Base-by-base conservation (phyloP, 208 protist species). In the Trypanosoma lewisi region DNA sequence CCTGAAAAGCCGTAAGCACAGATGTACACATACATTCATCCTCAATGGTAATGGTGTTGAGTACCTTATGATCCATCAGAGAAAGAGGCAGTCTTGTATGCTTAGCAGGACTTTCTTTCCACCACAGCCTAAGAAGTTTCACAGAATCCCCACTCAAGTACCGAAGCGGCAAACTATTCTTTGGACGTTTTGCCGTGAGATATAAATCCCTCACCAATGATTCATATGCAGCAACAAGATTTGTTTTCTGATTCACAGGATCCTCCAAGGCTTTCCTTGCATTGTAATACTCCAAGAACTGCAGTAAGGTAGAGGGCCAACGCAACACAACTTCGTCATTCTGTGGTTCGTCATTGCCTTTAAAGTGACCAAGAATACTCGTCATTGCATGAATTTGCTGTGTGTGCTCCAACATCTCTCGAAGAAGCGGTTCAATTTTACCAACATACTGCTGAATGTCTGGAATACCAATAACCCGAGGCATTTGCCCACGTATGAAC, bases 201-300 rank as follows among this genome's bases (percentile, higher is more conserved):
- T 85, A 94, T 7, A 93, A 58, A 21, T 77, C 75, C 9, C 71
- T 50, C 54, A 93, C 63, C 50, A 93, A 75, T 21, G 54, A 65
- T 28, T 74, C 67, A 69, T 93, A 94, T 30, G 85, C 85, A 23
- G 75, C 70, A 50, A 63, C 67, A 45, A 90, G 64, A 39, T 87
- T 73, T 42, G 64, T 14, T 44, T 79, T 37, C 39, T 82, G 67
- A 37, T 89, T 88, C 36, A 86, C 71, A 19, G 78, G 78, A 67
- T 90, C 80, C 53, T 92, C 76, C 33, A 94, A 59, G 9, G 83
- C 80, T 30, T 83, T 75, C 12, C 67, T 78, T 39, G 82, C 85
- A 66, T 93, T 92, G 74, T 88, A 82, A 73, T 91, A 93, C 70
- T 96, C 88, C 53, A 95, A 66, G 61, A 95, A 96, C 64, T 96